Percentiles rank a stretch among this genome's conserved stretches.
Evolutionary conservation across 2,329 filamentous ascomycete genomes (phyloP).

Genomic region (Colletotrichum magnum): DNA sequence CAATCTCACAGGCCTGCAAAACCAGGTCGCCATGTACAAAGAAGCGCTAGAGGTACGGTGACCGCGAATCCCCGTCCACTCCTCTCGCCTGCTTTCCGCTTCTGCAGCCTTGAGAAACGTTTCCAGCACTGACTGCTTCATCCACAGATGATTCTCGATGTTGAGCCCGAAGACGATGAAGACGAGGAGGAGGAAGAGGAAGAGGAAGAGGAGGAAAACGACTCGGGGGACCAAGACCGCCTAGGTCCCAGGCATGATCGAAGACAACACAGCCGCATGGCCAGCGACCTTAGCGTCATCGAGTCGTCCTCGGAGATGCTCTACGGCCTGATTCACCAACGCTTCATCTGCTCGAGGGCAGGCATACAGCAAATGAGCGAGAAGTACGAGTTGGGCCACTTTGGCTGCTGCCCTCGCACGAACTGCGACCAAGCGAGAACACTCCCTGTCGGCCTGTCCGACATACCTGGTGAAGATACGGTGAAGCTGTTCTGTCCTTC

Average conservation of each 20-base stretch:
- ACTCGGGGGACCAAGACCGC: constrained; percentile 74
- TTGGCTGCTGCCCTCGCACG: constrained; percentile 94
- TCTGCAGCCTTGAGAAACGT: no score
- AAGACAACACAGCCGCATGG: constrained; percentile 85
- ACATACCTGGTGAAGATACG: constrained; percentile 95
- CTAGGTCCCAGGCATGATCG: constrained; percentile 70
- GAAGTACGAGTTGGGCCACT: constrained; percentile 97
- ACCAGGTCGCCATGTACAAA: constrained; percentile 98
- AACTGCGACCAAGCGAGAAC: constrained; percentile 93
- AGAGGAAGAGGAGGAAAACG: constrained; percentile 80
- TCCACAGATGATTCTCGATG: constrained; percentile 91
- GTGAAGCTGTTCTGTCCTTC: constrained; percentile 99
- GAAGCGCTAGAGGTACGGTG: constrained; percentile 85
- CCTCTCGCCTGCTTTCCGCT: background rate
- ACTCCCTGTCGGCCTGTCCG: constrained; percentile 91
- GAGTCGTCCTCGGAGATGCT: constrained; percentile 98
- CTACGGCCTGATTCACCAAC: constrained; percentile 97
- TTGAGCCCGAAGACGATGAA: constrained; percentile 96
- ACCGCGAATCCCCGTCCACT: background rate
- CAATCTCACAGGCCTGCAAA: constrained; percentile 95
- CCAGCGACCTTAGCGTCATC: constrained; percentile 93
- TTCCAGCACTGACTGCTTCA: constrained; percentile 40
- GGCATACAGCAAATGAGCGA: constrained; percentile 99
- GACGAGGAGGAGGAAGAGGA: constrained; percentile 87
- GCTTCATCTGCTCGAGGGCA: constrained; percentile 95